phyloP scores from a whole-genome alignment of 1,284 basidiomycete genomes.

The Austropuccinia psidii region DNA sequence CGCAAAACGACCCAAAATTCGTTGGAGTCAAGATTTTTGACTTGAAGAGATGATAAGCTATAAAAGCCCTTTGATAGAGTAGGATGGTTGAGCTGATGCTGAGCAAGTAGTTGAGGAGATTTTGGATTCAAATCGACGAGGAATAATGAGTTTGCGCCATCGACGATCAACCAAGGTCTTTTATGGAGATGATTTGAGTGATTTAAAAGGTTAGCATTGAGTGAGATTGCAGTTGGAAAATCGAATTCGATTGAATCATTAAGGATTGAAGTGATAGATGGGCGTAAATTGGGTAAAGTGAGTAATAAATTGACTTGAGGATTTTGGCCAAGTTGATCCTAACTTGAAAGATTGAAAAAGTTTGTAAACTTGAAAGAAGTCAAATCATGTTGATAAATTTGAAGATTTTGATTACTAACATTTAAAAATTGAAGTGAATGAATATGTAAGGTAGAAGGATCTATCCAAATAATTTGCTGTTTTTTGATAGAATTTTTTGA shows the following conservation, averaged over 20 bases:
- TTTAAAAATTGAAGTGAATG: background rate
- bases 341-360: background rate
- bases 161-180: background rate
- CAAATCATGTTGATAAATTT: background rate
- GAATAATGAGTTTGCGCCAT: background rate
- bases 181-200: too few relatives aligned
- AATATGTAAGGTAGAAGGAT: background rate
- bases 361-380: background rate
- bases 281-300: background rate
- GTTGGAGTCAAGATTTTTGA: background rate
- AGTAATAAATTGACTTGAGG: background rate
- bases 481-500: background rate
- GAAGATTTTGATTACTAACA: background rate
- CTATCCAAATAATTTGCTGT: background rate
- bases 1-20: background rate
- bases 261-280: background rate
- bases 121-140: background rate
- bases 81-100: background rate
- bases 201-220: too few relatives aligned
- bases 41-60: background rate
- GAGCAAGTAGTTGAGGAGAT: background rate
- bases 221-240: background rate
- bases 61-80: too few relatives aligned
- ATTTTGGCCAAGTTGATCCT: background rate
- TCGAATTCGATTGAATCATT: background rate